Evolutionary conservation across 2,329 filamentous ascomycete species (phyloP).

Genomic region (Colletotrichum sp.): DNA sequence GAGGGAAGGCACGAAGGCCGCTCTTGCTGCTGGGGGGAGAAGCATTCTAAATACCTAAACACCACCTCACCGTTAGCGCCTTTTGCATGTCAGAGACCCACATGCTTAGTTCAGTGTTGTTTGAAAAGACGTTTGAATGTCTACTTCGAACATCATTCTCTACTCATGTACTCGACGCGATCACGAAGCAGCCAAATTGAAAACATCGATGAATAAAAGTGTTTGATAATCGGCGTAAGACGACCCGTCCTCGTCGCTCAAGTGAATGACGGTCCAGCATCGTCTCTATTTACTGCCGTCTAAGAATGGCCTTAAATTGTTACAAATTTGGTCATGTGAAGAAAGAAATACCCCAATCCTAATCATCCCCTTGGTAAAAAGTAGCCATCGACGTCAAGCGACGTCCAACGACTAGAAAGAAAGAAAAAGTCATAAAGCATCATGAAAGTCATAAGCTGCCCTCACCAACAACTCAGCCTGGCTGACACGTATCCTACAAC

Average conservation of each 20-base stretch:
- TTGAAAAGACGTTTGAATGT: not conserved
- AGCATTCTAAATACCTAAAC: not conserved
- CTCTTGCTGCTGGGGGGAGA: not conserved
- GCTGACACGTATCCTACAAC: not conserved
- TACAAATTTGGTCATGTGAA: not conserved
- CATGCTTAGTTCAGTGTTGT: not conserved
- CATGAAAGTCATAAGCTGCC: constrained; percentile 2
- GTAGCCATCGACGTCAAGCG: not conserved
- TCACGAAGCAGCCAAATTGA: not conserved
- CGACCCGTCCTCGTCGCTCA: not conserved
- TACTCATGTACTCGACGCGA: not conserved
- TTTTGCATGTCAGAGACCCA: not conserved
- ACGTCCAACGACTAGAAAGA: not conserved
- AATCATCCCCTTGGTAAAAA: not conserved
- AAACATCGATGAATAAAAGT: not conserved
- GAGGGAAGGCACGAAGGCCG: not conserved
- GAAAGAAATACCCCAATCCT: not conserved
- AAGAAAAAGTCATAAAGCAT: not conserved
- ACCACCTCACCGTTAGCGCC: not conserved
- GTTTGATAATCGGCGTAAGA: not conserved
- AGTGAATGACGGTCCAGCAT: not conserved
- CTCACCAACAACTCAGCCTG: not conserved
- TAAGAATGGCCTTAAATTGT: not conserved
- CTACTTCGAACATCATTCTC: not conserved
- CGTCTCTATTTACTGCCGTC: not conserved